Percentiles rank a stretch among this genome's conserved stretches.
Evolutionary conservation across 2,329 filamentous ascomycete genomes (phyloP).

Genomic region (Alternaria dauci): DNA sequence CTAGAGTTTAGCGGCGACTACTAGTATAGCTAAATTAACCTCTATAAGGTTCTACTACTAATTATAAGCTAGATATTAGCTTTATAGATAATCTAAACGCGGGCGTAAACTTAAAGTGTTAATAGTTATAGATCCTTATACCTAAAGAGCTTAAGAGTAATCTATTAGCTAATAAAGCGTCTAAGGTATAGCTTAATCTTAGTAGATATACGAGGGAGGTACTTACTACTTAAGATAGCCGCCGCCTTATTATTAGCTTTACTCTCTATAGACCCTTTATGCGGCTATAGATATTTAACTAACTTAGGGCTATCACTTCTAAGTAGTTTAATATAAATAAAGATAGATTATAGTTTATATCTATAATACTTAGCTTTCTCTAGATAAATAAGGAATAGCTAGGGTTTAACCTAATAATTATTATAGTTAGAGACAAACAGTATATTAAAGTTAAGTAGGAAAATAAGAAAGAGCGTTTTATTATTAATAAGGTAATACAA

Average conservation of each 20-base stretch:
- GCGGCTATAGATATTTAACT: background rate
- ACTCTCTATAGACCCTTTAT: background rate
- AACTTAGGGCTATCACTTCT: background rate
- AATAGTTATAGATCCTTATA: background rate
- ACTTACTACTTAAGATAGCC: background rate
- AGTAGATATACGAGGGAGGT: background rate
- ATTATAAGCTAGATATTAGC: background rate
- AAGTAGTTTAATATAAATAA: background rate
- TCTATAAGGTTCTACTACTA: background rate
- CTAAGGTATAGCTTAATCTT: background rate
- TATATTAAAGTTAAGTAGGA: background rate
- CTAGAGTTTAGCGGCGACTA: background rate
- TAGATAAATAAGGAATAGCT: background rate
- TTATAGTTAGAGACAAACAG: background rate
- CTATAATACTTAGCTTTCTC: background rate
- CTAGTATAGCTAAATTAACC: background rate
- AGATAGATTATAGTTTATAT: background rate
- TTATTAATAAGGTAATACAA: background rate
- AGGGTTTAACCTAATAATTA: background rate
- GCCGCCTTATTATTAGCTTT: background rate
- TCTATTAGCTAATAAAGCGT: background rate
- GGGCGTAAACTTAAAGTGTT: background rate
- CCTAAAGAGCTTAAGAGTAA: background rate
- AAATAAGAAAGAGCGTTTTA: background rate
- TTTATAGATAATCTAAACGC: background rate